These are phyloP conservation scores for Paecilomyces fulvus DNA, from an alignment of 2,329 filamentous ascomycete genomes.

Conservation along the genomic window DNA sequence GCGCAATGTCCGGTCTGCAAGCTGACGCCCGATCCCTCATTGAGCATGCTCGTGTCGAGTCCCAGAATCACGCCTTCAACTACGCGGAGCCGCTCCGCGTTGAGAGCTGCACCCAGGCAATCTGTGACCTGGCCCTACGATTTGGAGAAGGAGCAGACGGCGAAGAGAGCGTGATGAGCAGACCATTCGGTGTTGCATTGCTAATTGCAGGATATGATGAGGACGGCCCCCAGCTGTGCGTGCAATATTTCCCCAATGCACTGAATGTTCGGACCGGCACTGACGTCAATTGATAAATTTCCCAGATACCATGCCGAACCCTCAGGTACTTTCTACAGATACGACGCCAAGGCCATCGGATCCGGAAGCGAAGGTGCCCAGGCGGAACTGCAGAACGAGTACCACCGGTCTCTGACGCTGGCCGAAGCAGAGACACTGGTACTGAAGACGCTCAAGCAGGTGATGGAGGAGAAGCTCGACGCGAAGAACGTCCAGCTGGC, in stretches of 20 bases:
- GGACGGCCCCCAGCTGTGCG: slow-evolving; percentile 81
- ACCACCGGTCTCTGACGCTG: slow-evolving; percentile 94
- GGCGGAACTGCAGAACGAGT: slow-evolving; percentile 96
- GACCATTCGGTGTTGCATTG: slow-evolving; percentile 92
- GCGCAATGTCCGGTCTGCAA: slow-evolving; percentile 96
- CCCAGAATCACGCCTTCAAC: slow-evolving; percentile 95
- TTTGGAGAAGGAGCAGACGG: slow-evolving; percentile 97
- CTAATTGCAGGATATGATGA: slow-evolving; percentile 96
- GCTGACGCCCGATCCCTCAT: slow-evolving; percentile 96
- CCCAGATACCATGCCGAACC: slow-evolving; percentile 87
- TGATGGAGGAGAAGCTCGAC: slow-evolving; percentile 99
- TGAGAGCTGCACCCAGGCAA: slow-evolving; percentile 97
- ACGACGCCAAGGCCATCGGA: slow-evolving; percentile 97
- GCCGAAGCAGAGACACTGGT: slow-evolving; percentile 89
- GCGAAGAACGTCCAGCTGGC: slow-evolving; percentile 97
- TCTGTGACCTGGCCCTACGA: slow-evolving; percentile 90
- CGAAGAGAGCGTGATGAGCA: slow-evolving; percentile 97
- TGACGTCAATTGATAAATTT: slow-evolving; percentile 1
- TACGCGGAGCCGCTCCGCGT: slow-evolving; percentile 92
- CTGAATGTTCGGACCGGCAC: background rate
- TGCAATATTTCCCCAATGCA: slow-evolving; percentile 5
- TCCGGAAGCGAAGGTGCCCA: slow-evolving; percentile 96
- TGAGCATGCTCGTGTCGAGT: slow-evolving; percentile 95
- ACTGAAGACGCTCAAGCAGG: slow-evolving; percentile 96
- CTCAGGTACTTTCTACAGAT: slow-evolving; percentile 96